Evolutionary conservation across 208 protist species (phyloP), one percentile per base, ranked within the genome.

Genomic region (Leishmania tarentolae): DNA sequence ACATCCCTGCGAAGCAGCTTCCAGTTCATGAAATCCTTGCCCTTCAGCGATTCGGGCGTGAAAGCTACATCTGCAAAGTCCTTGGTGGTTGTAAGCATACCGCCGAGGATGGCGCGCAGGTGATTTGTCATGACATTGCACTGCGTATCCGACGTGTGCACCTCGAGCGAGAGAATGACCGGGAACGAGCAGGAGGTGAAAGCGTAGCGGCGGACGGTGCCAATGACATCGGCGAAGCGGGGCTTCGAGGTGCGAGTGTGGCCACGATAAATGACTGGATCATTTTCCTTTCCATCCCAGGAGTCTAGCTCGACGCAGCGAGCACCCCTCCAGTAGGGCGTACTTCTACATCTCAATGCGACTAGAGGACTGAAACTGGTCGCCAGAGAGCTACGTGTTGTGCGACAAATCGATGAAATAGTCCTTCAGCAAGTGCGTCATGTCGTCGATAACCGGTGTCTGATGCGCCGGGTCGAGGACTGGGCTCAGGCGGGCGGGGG

Each of bases 361-460:
- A 46, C 87, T 91, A 28, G 76, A 76, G 31, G 85, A 87, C 57
- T 73, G 78, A 37, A 99, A 79, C 89, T 99, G 98, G 88, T 99
- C 88, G 24, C 96, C 97, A 11, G 89, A 91, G 7, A 99, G 83
- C 81, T 99, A 99, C 0, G 98, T 99, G 87, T 99, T 99, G 85
- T 99, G 98, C 17, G 94, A 98, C 31, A 90, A 93, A 75, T 90
- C 91, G 80, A 98, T 97, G 80, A 90, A 99, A 88, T 99, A 98
- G 57, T 96, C 75, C 24, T 83, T 83, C 44, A 99, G 76, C 63
- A 95, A 92, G 15, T 88, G 88, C 37, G 70, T 90, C 96, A 98
- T 98, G 89, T 97, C 91, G 13, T 97, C 87, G 37, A 83, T 63
- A 42, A 91, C 83, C 8, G 21, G 42, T 28, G 35, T n/a, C 31